Conservation (phyloP, 2,329 filamentous ascomycete genomes). For the Tolypocladium tundrense region DNA sequence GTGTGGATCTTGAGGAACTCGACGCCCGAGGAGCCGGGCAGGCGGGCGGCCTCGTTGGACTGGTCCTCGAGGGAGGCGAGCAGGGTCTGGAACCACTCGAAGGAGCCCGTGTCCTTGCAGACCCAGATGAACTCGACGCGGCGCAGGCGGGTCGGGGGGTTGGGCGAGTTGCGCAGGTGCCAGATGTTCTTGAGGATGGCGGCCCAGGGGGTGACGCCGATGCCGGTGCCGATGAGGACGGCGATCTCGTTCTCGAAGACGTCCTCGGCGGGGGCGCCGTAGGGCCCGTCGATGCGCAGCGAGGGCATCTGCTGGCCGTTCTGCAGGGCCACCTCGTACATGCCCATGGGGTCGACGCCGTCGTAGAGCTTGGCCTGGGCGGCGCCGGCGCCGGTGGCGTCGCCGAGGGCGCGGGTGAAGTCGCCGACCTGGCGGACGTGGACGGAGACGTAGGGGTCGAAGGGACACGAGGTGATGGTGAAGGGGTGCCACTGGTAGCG, state of each 20-base stretch:
- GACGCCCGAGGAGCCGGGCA: conserved; percentile 54
- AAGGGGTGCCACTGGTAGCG: conserved; percentile 96
- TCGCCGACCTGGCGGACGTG: conserved; percentile 96
- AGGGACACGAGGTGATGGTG: conserved; percentile 96
- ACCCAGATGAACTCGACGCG: conserved; percentile 99
- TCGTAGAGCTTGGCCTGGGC: conserved; percentile 87
- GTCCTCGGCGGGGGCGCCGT: conserved; percentile 93
- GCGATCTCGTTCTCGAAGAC: conserved; percentile 91
- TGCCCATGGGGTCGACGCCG: conserved; percentile 80
- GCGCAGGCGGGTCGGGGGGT: conserved; percentile 78
- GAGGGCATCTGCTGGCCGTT: conserved; percentile 88
- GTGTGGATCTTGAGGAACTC: conserved; percentile 98
- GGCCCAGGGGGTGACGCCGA: conserved; percentile 80
- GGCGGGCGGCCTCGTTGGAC: conserved; percentile 57
- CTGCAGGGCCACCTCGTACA: conserved; percentile 94
- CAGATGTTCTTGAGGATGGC: conserved; percentile 94
- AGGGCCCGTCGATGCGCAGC: conserved; percentile 87
- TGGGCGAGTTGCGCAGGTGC: conserved; percentile 83
- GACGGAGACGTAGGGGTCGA: conserved; percentile 87
- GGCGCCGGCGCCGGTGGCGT: conserved; percentile 82
- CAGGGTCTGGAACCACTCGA: conserved; percentile 97
- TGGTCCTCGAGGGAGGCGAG: conserved; percentile 85
- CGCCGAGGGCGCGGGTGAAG: conserved; percentile 87
- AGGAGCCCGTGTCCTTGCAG: conserved; percentile 88
- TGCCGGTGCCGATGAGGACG: conserved; percentile 76